Base-by-base conservation (phyloP, 441 rosid genomes). In the Erysimum cheiri region DNA sequence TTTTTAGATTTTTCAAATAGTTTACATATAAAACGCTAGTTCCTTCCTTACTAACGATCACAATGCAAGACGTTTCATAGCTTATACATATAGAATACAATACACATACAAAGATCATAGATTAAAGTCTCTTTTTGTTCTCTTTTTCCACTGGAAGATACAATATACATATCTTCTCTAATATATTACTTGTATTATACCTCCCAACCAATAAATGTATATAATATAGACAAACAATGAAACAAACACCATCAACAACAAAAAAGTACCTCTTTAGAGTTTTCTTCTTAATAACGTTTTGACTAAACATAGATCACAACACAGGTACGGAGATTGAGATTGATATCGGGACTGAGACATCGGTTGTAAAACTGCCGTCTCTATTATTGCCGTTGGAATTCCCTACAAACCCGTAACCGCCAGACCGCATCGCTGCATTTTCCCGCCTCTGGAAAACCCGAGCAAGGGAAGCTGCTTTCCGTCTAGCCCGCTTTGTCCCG, bases 381-480 rank as follows among this genome's bases (percentile, higher is more conserved):
- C 90, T 77, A 50, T 19, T 19, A 19, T 32, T 85, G 3, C 80
- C 8, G 10, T 85, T 79, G n/a, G 89, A 74, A 74, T 87, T 86
- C 60, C 85, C 87, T 0, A 83, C 86, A n/a, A 80, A 83, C 60
- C 87, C 88, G 43, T 90, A 92, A 40, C 88, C 90, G 2, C 90
- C 88, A 1, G 79, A 85, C 79, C 84, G 82, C 71, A 86, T 52
- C 2, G 88, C 47, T 1, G 87, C 78, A 35, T 88, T 80, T 77
- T 87, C 97, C 14, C 90, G 65, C 72, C 96, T 88, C 72, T 90
- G 96, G 31, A 87, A 90, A 71, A 88, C 96, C 60, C 97, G 79
- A 29, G 92, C 98, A 65, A 92, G 97, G 6, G 99, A 92, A 48
- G 95, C 95, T 0, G 98, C 97, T 74, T 94, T 94, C 64, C 99